Evolutionary conservation across 1,139 yeast species (phyloP).

Genomic region (Insectozyma bohioensis): DNA sequence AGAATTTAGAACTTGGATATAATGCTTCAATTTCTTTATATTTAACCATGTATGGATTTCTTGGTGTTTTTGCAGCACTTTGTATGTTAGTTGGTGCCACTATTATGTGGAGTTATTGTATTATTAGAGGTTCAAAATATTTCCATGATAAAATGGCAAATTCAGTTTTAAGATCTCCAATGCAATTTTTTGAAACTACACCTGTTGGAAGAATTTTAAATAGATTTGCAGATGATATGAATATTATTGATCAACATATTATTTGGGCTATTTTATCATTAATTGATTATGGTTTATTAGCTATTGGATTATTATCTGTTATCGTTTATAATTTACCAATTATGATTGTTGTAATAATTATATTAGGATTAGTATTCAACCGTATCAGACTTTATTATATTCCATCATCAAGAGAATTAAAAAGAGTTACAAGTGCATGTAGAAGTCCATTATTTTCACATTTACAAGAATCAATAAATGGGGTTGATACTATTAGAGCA

Average conservation of each 20-base stretch:
- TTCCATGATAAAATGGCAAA: constrained; percentile 39
- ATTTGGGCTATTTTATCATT: constrained; percentile 30
- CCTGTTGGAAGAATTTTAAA: constrained; percentile 40
- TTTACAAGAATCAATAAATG: constrained; percentile 38
- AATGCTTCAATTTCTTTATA: constrained; percentile 19
- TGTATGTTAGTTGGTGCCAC: constrained; percentile 24
- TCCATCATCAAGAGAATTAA: constrained; percentile 39
- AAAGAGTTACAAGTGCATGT: constrained; percentile 31
- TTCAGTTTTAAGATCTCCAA: constrained; percentile 36
- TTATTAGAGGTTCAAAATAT: constrained; percentile 27
- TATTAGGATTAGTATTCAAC: constrained; percentile 27
- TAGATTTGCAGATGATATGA: constrained; percentile 38
- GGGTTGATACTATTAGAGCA: constrained; percentile 38
- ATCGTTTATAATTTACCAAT: constrained; percentile 34
- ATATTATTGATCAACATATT: constrained; percentile 29
- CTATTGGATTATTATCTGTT: constrained; percentile 26
- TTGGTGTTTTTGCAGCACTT: constrained; percentile 27
- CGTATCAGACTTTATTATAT: constrained; percentile 28
- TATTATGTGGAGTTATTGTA: constrained; percentile 30
- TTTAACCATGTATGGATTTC: constrained; percentile 22
- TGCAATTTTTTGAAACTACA: constrained; percentile 44
- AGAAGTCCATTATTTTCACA: constrained; percentile 38
- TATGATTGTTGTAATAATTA: constrained; percentile 28
- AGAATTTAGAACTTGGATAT: constrained; percentile 23
- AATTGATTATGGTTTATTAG: constrained; percentile 22